phyloP scores from a whole-genome alignment of 371 early-diverging fungal genomes.

The Mortierella sp. region DNA sequence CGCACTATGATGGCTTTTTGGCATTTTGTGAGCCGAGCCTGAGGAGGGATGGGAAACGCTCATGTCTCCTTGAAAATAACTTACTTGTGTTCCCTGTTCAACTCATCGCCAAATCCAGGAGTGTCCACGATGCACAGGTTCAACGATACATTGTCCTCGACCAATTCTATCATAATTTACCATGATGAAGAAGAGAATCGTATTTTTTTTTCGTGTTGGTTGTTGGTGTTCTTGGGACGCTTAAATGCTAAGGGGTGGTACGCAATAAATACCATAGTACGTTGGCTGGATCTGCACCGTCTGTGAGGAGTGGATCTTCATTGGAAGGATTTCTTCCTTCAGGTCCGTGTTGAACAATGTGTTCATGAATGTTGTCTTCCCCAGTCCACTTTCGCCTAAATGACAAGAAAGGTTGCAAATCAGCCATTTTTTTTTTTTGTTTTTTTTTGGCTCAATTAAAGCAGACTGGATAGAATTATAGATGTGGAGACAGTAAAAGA shows the following conservation, averaged over 20 bases:
- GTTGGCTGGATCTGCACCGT: slow-evolving; percentile 77
- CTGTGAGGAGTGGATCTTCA: slow-evolving; percentile 62
- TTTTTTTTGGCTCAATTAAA: too few relatives aligned
- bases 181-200: not conserved
- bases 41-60: slow-evolving; percentile 37
- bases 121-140: slow-evolving; percentile 93
- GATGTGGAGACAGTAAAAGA: not conserved
- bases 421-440: not conserved
- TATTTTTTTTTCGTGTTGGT: too few relatives aligned
- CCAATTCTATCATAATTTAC: slow-evolving; percentile 74
- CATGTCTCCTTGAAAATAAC: slow-evolving; percentile 59
- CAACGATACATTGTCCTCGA: slow-evolving; percentile 94
- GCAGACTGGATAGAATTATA: too few relatives aligned
- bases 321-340: slow-evolving; percentile 72
- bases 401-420: slow-evolving; percentile 2
- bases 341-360: slow-evolving; percentile 83
- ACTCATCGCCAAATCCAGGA: slow-evolving; percentile 94
- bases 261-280: slow-evolving; percentile 63
- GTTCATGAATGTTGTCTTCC: slow-evolving; percentile 95
- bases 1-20: not conserved
- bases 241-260: too few relatives aligned
- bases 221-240: too few relatives aligned
- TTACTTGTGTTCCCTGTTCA: slow-evolving; percentile 83
- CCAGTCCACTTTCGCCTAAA: slow-evolving; percentile 86
- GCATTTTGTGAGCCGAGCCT: slow-evolving; percentile 12